These are phyloP conservation scores for Gossypium rotundifolium DNA, from an alignment of 345 rosid genomes.

Conservation along the genomic window DNA sequence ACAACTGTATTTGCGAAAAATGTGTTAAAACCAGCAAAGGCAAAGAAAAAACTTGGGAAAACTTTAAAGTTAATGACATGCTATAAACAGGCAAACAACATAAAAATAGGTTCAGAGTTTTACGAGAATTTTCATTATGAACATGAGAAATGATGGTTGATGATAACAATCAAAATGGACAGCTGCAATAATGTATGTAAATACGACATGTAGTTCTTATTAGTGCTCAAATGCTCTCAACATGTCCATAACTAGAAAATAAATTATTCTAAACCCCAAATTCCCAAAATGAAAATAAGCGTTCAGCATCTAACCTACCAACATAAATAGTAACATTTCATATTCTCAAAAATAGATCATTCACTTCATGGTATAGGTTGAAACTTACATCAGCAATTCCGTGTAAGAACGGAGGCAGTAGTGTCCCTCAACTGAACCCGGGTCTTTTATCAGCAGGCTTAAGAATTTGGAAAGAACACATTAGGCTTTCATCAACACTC, in stretches of 20 bases:
- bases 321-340: neutral
- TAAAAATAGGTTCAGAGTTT: no score
- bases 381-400: neutral
- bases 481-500: constrained; percentile 87
- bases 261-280: neutral
- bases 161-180: no score
- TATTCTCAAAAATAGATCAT: neutral
- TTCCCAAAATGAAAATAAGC: neutral
- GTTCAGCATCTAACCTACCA: neutral
- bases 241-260: neutral
- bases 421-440: constrained; percentile 32
- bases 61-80: no score
- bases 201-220: neutral
- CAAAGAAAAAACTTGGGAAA: no score
- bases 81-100: no score
- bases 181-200: no score
- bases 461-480: constrained; percentile 91
- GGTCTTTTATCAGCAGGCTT: constrained; percentile 62
- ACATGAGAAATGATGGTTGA: no score
- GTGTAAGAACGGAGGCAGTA: neutral
- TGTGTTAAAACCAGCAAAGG: no score
- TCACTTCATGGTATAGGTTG: neutral
- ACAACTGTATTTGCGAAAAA: no score
- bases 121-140: no score
- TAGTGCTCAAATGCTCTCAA: neutral